phyloP scores from a whole-genome alignment of 2,329 filamentous ascomycete species.

The Ciborinia camelliae region DNA sequence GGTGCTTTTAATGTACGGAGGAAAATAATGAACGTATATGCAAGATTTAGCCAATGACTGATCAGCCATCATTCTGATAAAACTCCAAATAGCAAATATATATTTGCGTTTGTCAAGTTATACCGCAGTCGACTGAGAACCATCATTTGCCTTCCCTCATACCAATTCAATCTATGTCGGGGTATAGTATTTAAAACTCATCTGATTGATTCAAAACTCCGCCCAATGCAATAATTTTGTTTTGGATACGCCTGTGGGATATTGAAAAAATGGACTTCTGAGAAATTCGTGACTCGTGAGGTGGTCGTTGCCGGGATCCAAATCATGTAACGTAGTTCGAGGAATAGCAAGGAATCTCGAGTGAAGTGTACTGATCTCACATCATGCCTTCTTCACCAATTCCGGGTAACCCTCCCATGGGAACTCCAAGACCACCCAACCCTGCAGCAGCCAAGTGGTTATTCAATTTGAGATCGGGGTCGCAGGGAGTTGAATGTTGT shows the following conservation, averaged over 20 bases:
- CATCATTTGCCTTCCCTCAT: conserved; percentile 17
- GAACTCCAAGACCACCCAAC: conserved; percentile 34
- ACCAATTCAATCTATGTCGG: conserved; percentile 34
- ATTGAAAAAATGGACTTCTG: not conserved
- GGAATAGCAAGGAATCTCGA: conserved; percentile 8
- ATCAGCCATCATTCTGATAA: not conserved
- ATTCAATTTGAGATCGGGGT: conserved; percentile 67
- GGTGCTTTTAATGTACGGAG: not conserved
- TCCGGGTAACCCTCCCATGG: conserved; percentile 48
- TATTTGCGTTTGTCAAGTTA: not conserved
- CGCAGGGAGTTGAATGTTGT: conserved; percentile 82
- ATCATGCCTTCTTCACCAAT: conserved; percentile 52
- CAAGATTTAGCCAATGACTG: not conserved
- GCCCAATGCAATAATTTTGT: conserved; percentile 31
- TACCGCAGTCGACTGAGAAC: not conserved
- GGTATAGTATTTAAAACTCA: conserved; percentile 33
- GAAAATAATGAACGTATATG: not conserved
- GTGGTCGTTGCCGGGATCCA: conserved; percentile 15
- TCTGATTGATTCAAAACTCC: conserved; percentile 32
- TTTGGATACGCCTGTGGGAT: conserved; percentile 13
- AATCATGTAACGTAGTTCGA: conserved; percentile 13
- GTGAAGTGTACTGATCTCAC: conserved; percentile 24
- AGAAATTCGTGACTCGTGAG: conserved; percentile 16
- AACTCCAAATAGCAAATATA: not conserved
- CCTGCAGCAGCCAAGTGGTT: conserved; percentile 36